Percentiles rank a stretch among this genome's conserved stretches.
phyloP scores from a whole-genome alignment of 2,329 filamentous ascomycete genomes.

The Colletotrichum liaoningense region DNA sequence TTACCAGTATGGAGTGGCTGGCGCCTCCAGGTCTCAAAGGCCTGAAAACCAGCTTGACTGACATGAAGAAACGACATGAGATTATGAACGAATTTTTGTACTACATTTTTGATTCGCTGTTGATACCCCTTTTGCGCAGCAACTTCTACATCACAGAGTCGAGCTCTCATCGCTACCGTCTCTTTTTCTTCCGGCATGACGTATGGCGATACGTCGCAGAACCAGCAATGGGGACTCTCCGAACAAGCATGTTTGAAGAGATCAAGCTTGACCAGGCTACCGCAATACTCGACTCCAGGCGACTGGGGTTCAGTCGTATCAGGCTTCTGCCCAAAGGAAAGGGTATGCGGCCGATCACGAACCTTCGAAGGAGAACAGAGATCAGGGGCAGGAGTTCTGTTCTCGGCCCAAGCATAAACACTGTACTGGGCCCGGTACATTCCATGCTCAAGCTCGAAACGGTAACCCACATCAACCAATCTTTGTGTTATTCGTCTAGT shows the following conservation, averaged over 20 bases:
- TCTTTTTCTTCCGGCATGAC: slow-evolving; percentile 97
- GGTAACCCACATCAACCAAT: slow-evolving; percentile 49
- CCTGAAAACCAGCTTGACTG: slow-evolving; percentile 74
- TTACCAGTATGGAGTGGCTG: slow-evolving; percentile 80
- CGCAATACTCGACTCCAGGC: slow-evolving; percentile 68
- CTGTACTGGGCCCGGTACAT: slow-evolving; percentile 77
- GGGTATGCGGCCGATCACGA: slow-evolving; percentile 87
- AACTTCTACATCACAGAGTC: slow-evolving; percentile 98
- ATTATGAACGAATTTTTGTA: slow-evolving; percentile 89
- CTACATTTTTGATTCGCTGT: slow-evolving; percentile 90
- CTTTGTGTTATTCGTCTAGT: not conserved
- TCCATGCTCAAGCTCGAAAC: slow-evolving; percentile 84
- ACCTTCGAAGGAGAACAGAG: slow-evolving; percentile 76
- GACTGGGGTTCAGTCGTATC: slow-evolving; percentile 81
- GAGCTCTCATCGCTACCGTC: slow-evolving; percentile 78
- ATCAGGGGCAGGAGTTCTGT: slow-evolving; percentile 73
- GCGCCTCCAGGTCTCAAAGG: slow-evolving; percentile 59
- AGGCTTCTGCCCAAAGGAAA: slow-evolving; percentile 84
- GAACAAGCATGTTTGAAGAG: slow-evolving; percentile 81
- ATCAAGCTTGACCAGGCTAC: slow-evolving; percentile 69
- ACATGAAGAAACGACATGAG: slow-evolving; percentile 80
- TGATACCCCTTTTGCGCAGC: slow-evolving; percentile 86
- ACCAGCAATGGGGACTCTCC: slow-evolving; percentile 76
- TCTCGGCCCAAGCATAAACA: slow-evolving; percentile 55
- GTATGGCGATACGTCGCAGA: slow-evolving; percentile 84